These are phyloP conservation scores for Termitomyces sp. DNA, from an alignment of 768 basidiomycete genomes.

Conservation along the genomic window DNA sequence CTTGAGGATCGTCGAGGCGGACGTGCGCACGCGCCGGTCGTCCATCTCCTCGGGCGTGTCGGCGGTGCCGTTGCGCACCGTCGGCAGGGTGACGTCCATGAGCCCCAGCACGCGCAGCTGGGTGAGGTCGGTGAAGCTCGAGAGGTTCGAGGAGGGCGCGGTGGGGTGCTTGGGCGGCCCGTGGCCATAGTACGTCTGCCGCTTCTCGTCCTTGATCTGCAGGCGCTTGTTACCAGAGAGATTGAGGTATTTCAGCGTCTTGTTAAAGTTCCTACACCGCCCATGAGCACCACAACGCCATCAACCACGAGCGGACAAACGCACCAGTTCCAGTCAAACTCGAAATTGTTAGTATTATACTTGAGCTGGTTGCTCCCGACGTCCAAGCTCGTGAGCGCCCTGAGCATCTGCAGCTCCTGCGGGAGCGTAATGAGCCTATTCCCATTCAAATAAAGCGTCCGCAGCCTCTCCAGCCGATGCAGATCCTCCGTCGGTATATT, in stretches of 20 bases:
- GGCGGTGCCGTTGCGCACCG: slow-evolving; percentile 35
- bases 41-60: slow-evolving; percentile 83
- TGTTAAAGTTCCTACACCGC: slow-evolving; percentile 93
- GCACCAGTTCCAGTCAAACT: slow-evolving; percentile 99
- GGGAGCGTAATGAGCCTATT: slow-evolving; percentile 92
- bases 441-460: slow-evolving; percentile 84
- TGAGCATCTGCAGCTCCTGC: slow-evolving; percentile 81
- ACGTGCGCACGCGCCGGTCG: slow-evolving; percentile 88
- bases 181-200: slow-evolving; percentile 12
- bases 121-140: slow-evolving; percentile 84
- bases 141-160: slow-evolving; percentile 27
- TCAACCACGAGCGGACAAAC: too few relatives aligned
- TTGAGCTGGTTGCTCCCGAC: slow-evolving; percentile 91
- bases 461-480: slow-evolving; percentile 58
- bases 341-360: slow-evolving; percentile 98
- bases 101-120: slow-evolving; percentile 89
- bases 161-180: slow-evolving; percentile 18
- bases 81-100: slow-evolving; percentile 91
- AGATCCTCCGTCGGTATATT: slow-evolving; percentile 89
- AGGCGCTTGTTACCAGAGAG: slow-evolving; percentile 95
- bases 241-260: slow-evolving; percentile 89
- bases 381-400: slow-evolving; percentile 75
- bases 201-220: slow-evolving; percentile 68
- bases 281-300: too few relatives aligned
- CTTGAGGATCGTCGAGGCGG: slow-evolving; percentile 78